Base-by-base conservation (phyloP, 2,329 filamentous ascomycete genomes). In the Calonectria montana region DNA sequence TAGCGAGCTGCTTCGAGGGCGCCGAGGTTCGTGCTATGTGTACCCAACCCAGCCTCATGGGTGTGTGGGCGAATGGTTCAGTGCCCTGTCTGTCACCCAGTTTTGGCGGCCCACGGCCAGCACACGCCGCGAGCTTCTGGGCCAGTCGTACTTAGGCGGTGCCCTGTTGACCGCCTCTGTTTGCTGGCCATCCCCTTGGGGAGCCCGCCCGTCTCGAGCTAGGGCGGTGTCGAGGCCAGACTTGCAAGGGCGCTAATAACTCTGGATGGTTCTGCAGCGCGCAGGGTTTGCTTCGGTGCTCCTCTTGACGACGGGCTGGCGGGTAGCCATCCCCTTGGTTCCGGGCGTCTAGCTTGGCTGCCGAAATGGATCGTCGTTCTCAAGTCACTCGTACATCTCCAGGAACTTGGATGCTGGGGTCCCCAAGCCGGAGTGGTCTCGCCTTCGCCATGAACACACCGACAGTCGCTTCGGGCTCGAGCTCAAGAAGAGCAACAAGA, bases 101-200 rank as follows among this genome's bases (percentile, higher is more conserved):
- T 53, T 71, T 53, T 31, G 63, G 27, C 47, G 41, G 23, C 47
- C 62, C 67, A 71, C 67, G 62, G 63, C 71, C 57, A 65, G 50
- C 47, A 31, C 64, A 70, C 67, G 59, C 67, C 41, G 35, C 55
- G 64, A 67, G 67, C 59, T 61, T 43, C 68, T 57, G 55, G 53
- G 70, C 53, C 62, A 57, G 62, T 59, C 59, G 37, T 69, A 25
- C 63, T 67, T 41, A 64, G 62, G 63, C 48, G 67, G 48, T 31
- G 65, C 71, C 62, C 72, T 67, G 77, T 77, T 79, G 77, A 79
- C 77, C 77, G 77, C 77, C 55, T 75, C 76, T 59, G 76, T 69
- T 73, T 65, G 70, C 66, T 72, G 77, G 74, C 76, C 77, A 71
- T 75, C 71, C 75, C 55, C 72, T 76, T 76, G 76, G 31, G 31